Evolutionary conservation across 1,139 yeast genomes (phyloP), one percentile per base, ranked within the genome.

Genomic region (Yamadazyma taylorii): DNA sequence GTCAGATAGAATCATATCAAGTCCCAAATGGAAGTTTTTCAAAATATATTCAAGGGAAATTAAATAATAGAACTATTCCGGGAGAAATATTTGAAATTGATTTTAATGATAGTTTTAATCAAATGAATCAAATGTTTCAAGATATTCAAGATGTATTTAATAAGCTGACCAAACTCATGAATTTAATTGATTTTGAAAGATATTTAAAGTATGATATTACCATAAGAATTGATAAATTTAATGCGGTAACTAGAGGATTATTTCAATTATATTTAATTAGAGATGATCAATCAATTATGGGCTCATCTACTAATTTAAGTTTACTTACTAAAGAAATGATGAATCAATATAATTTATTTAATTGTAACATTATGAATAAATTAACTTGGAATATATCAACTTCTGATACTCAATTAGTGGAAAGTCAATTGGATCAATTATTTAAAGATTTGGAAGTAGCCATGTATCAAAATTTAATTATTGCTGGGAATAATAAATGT

Each of bases 401-500:
- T 33, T 45, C 41, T 1, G 48, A 46, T 30, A 30, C 38, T 10
- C 50, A 45, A n/a, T 13, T 29, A 4, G 38, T 43, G 2, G 42
- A 41, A 25, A 24, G 29, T 1, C 49, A 48, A 5, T 33, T 41
- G 28, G 40, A 47, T 2, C 39, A 46, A 41, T 37, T 57, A 38
- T 39, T 71, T 22, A 46, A 48, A 6, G 75, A 71, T 37, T 42
- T 75, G 13, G 79, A 75, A 41, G 56, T 68, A 3, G 75, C 74
- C 0, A 58, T 70, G 17, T 76, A 77, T 52, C 88, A 84, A 41
- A 65, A 73, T 50, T 55, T 85, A 27, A 75, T 79, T 10, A 66
- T 74, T 2, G 64, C 70, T 43, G 82, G 87, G 13, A 85, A 82
- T 56, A 90, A 90, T 53, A 79, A 87, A 17, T 80, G 95, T 37